These are phyloP conservation scores for Colletotrichum tanaceti DNA, from an alignment of 2,329 filamentous ascomycete species.

Conservation along the genomic window DNA sequence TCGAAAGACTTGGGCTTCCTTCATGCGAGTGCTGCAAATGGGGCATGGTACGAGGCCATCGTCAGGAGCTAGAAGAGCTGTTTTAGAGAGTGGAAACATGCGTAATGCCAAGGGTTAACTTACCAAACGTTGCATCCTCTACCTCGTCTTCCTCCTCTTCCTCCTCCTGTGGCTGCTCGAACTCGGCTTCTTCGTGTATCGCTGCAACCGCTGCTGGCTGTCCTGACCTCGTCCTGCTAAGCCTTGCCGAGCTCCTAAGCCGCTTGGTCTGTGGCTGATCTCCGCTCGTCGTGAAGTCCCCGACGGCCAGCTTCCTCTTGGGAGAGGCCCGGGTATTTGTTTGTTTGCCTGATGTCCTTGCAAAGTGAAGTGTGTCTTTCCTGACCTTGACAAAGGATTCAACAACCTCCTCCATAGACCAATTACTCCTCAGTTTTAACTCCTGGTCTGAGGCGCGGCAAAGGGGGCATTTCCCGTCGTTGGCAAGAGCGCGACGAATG, in stretches of 20 bases:
- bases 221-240: constrained; percentile 57
- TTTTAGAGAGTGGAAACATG: constrained; percentile 33
- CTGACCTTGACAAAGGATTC: constrained; percentile 79
- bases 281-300: constrained; percentile 36
- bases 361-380: constrained; percentile 71
- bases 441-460: constrained; percentile 86
- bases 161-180: constrained; percentile 30
- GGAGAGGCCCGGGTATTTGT: constrained; percentile 44
- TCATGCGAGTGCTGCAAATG: constrained; percentile 83
- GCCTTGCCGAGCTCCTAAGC: constrained; percentile 63
- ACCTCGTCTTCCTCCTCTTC: constrained; percentile 26
- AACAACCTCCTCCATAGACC: constrained; percentile 85
- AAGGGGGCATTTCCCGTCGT: constrained; percentile 87
- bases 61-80: constrained; percentile 53
- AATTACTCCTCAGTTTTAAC: constrained; percentile 85
- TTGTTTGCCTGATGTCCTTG: constrained; percentile 57
- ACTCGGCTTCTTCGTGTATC: constrained; percentile 39
- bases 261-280: constrained; percentile 57
- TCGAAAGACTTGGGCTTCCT: constrained; percentile 78
- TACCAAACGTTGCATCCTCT: constrained; percentile 29
- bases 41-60: constrained; percentile 87
- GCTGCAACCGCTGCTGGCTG: constrained; percentile 53
- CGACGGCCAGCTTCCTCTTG: constrained; percentile 65
- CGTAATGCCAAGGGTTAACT: neutral
- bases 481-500: constrained; percentile 85